A percentile compares a stretch with the other conserved stretches of the same genome.
Conservation (phyloP, 805 yeast genomes). For the Wickerhamomyces tratensis region DNA sequence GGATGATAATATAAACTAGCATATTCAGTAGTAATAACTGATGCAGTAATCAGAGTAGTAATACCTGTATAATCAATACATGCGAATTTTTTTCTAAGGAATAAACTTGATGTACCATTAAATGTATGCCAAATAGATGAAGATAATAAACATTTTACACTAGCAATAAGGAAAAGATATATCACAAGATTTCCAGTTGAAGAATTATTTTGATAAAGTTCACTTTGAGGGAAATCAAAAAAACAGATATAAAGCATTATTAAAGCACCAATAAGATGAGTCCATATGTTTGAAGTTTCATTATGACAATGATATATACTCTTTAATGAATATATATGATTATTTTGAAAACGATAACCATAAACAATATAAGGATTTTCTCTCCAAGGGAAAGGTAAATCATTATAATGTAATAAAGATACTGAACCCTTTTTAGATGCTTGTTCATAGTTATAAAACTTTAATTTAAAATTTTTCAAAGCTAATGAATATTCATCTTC, state of each 20-base stretch:
- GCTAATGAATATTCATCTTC: slow-evolving; percentile 9
- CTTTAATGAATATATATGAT: slow-evolving; percentile 47
- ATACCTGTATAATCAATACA: slow-evolving; percentile 95
- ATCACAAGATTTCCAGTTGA: slow-evolving; percentile 39
- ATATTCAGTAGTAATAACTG: slow-evolving; percentile 81
- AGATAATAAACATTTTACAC: slow-evolving; percentile 66
- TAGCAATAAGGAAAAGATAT: slow-evolving; percentile 58
- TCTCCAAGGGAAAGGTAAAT: slow-evolving; percentile 87
- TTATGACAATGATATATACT: slow-evolving; percentile 65
- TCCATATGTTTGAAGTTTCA: slow-evolving; percentile 90
- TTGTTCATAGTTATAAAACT: slow-evolving; percentile 35
- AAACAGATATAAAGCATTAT: slow-evolving; percentile 46
- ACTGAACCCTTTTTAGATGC: slow-evolving; percentile 33
- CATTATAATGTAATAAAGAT: slow-evolving; percentile 66
- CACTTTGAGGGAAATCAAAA: slow-evolving; percentile 55
- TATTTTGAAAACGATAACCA: slow-evolving; percentile 77
- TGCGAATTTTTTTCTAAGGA: slow-evolving; percentile 65
- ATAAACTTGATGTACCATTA: slow-evolving; percentile 58
- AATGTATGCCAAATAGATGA: slow-evolving; percentile 92
- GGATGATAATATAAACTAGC: slow-evolving; percentile 61
- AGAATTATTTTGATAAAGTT: slow-evolving; percentile 32
- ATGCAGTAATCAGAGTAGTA: slow-evolving; percentile 80
- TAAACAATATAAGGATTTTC: slow-evolving; percentile 78
- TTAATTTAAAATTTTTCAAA: slow-evolving; percentile 19
- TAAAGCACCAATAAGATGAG: slow-evolving; percentile 68